Percentiles rank a stretch among this genome's conserved stretches.
Conservation (phyloP, 2,329 filamentous ascomycete species). For the Orbilia ellipsospora region DNA sequence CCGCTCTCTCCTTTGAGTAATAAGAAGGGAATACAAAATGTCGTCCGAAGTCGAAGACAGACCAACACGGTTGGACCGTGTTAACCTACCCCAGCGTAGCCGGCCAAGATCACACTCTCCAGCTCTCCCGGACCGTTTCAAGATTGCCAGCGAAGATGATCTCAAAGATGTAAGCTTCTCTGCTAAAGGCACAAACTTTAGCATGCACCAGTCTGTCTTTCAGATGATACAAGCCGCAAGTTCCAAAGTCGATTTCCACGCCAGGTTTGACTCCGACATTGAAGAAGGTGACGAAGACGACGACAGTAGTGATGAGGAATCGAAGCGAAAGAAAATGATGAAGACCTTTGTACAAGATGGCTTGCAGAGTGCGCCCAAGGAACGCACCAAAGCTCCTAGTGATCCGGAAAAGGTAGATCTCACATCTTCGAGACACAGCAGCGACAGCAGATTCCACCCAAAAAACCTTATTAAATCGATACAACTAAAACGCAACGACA, state of each 20-base stretch:
- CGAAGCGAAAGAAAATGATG: conserved; percentile 41
- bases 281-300: conserved; percentile 72
- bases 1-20: conserved; percentile 21
- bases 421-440: conserved; percentile 41
- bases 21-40: conserved; percentile 53
- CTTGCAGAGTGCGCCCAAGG: conserved; percentile 38
- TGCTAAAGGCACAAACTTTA: conserved; percentile 63
- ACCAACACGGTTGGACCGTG: conserved; percentile 52
- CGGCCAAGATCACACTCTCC: conserved; percentile 54
- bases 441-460: conserved; percentile 43
- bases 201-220: conserved; percentile 95
- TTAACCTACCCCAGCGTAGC: conserved; percentile 39
- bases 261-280: conserved; percentile 81
- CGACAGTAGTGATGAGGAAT: conserved; percentile 57
- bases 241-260: conserved; percentile 82
- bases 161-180: conserved; percentile 60
- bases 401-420: conserved; percentile 41
- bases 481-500: conserved; percentile 53
- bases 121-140: conserved; percentile 54
- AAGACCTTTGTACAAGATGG: conserved; percentile 40
- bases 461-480: conserved; percentile 53
- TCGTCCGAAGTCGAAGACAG: conserved; percentile 55
- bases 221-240: conserved; percentile 90
- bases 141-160: conserved; percentile 49
- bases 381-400: conserved; percentile 39